Conservation (phyloP, 257 asterid species). For the Eucommia ulmoides region DNA sequence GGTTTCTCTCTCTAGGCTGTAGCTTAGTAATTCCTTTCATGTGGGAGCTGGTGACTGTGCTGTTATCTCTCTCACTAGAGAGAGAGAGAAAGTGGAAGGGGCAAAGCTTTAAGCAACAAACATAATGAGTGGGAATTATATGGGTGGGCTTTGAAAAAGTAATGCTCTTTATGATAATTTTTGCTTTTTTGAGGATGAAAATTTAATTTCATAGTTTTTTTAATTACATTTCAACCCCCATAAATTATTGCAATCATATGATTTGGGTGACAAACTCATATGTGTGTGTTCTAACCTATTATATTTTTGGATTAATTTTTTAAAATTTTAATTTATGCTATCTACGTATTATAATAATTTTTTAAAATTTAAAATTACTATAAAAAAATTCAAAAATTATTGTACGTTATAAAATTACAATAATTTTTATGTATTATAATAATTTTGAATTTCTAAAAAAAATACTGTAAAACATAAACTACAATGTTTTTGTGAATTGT, state of each 20-base stretch:
- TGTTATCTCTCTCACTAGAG: not conserved
- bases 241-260: too few relatives aligned
- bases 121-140: conserved; percentile 60
- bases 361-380: too few relatives aligned
- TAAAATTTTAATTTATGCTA: too few relatives aligned
- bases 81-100: not conserved
- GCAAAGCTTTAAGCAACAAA: conserved; percentile 75
- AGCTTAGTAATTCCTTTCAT: conserved; percentile 17
- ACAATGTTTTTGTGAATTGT: too few relatives aligned
- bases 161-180: conserved; percentile 12
- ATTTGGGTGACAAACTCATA: too few relatives aligned
- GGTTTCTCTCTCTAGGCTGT: conserved; percentile 2
- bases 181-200: conserved; percentile 11
- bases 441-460: too few relatives aligned
- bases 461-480: too few relatives aligned
- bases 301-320: too few relatives aligned
- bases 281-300: not conserved
- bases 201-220: conserved; percentile 6
- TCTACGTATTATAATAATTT: too few relatives aligned
- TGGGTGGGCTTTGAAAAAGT: conserved; percentile 21
- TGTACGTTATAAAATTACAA: too few relatives aligned
- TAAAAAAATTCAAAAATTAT: too few relatives aligned
- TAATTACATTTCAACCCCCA: not conserved
- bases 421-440: too few relatives aligned
- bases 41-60: conserved; percentile 14